Conservation (phyloP, 2,329 filamentous ascomycete genomes). For the Ilyonectria sp. region DNA sequence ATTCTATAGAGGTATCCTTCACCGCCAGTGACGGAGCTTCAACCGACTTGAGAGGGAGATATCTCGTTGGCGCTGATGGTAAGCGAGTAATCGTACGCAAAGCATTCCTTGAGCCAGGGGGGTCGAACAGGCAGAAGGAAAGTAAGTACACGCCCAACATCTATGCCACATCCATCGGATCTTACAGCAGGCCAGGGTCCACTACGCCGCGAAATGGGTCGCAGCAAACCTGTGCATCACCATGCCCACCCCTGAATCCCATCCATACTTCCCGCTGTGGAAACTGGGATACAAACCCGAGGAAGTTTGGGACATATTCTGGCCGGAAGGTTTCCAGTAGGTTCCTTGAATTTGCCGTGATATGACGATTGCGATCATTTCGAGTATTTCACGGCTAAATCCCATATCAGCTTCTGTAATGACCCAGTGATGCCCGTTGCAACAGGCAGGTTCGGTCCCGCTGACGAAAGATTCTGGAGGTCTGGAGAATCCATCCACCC, state of each 20-base stretch:
- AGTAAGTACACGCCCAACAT: not conserved
- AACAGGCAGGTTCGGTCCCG: no score
- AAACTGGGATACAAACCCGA: not conserved
- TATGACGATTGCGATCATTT: no score
- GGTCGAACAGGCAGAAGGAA: not conserved
- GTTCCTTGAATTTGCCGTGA: no score
- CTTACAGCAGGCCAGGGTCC: slow-evolving; percentile 1
- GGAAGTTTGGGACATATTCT: slow-evolving; percentile 8
- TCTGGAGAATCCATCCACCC: no score
- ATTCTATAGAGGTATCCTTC: slow-evolving; percentile 1
- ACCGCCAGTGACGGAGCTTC: not conserved
- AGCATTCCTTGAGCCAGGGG: slow-evolving; percentile 6
- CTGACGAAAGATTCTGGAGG: no score
- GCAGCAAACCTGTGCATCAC: slow-evolving; percentile 5
- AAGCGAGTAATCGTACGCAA: slow-evolving; percentile 10
- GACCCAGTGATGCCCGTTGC: no score
- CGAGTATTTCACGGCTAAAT: no score
- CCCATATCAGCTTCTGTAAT: no score
- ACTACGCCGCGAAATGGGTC: slow-evolving; percentile 9
- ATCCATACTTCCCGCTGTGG: slow-evolving; percentile 15
- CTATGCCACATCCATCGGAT: not conserved
- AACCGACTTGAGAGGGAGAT: not conserved
- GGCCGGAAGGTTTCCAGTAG: not conserved
- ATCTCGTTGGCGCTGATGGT: slow-evolving; percentile 11
- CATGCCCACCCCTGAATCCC: slow-evolving; percentile 3